Percentiles rank a stretch among this genome's conserved stretches.
Conservation (phyloP, 495 filamentous ascomycete genomes). For the Tuber microsphaerosporum region DNA sequence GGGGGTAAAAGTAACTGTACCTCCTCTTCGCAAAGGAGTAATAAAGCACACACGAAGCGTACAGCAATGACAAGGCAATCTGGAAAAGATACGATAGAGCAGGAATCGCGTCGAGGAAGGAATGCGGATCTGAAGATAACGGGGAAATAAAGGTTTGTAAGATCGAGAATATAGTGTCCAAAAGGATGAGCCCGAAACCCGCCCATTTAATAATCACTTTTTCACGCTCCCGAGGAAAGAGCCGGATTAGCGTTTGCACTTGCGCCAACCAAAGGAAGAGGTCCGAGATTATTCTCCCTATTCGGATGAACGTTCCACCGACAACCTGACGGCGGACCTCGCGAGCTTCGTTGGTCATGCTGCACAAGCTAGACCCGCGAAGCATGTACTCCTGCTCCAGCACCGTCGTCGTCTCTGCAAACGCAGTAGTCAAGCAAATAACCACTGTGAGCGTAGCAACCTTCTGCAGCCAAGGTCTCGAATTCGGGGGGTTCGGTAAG, state of each 20-base stretch:
- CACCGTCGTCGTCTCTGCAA: slow-evolving; percentile 76
- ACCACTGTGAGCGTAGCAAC: slow-evolving; percentile 84
- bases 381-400: slow-evolving; percentile 72
- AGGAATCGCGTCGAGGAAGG: slow-evolving; percentile 81
- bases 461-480: slow-evolving; percentile 93
- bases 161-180: slow-evolving; percentile 81
- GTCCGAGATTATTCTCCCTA: slow-evolving; percentile 85
- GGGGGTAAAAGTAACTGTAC: slow-evolving; percentile 83
- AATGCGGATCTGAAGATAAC: slow-evolving; percentile 56
- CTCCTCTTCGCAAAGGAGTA: slow-evolving; percentile 86
- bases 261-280: slow-evolving; percentile 96
- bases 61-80: slow-evolving; percentile 76
- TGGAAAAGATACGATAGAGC: slow-evolving; percentile 92
- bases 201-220: slow-evolving; percentile 99
- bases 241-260: slow-evolving; percentile 86
- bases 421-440: slow-evolving; percentile 86
- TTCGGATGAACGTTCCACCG: slow-evolving; percentile 71
- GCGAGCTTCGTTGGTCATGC: slow-evolving; percentile 56
- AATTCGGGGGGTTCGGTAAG: slow-evolving; percentile 70
- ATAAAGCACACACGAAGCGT: slow-evolving; percentile 93
- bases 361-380: slow-evolving; percentile 37
- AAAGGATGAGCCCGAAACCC: slow-evolving; percentile 81
- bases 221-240: slow-evolving; percentile 93
- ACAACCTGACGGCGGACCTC: slow-evolving; percentile 67
- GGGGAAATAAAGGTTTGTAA: slow-evolving; percentile 75